phyloP scores from a whole-genome alignment of 495 filamentous ascomycete species.

The Cercophora scortea region DNA sequence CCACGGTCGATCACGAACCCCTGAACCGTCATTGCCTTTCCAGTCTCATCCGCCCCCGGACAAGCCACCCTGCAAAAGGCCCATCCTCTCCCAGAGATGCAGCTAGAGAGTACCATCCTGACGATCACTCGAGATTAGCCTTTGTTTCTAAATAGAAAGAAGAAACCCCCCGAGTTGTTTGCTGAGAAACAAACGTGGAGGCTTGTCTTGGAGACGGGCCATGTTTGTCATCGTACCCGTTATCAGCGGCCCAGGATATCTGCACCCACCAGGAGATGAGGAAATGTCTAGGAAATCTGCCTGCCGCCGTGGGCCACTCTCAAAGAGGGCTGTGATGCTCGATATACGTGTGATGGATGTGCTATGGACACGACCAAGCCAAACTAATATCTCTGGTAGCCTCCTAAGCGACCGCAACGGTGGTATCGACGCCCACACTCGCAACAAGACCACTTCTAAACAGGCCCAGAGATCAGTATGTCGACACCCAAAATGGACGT shows the following conservation, averaged over 20 bases:
- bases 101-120: background rate
- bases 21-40: slow-evolving; percentile 13
- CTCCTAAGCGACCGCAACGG: slow-evolving; percentile 15
- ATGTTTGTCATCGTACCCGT: background rate
- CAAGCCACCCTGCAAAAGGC: slow-evolving; percentile 6
- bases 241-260: background rate
- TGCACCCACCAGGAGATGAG: background rate
- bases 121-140: slow-evolving; percentile 24
- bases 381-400: background rate
- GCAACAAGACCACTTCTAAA: slow-evolving; percentile 13
- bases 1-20: slow-evolving; percentile 19
- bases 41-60: slow-evolving; percentile 7
- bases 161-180: slow-evolving; percentile 16
- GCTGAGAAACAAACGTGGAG: slow-evolving; percentile 19
- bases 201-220: background rate
- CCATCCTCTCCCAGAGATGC: slow-evolving; percentile 2
- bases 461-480: background rate
- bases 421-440: slow-evolving; percentile 8
- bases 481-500: background rate
- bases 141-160: slow-evolving; percentile 23
- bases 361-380: too few species aligned
- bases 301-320: too few species aligned
- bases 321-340: too few species aligned
- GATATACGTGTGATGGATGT: too few species aligned
- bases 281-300: too few species aligned